Evolutionary conservation across 2,329 filamentous ascomycete genomes (phyloP), one percentile per base, ranked within the genome.

Genomic region (Ceratocystis huliohia): DNA sequence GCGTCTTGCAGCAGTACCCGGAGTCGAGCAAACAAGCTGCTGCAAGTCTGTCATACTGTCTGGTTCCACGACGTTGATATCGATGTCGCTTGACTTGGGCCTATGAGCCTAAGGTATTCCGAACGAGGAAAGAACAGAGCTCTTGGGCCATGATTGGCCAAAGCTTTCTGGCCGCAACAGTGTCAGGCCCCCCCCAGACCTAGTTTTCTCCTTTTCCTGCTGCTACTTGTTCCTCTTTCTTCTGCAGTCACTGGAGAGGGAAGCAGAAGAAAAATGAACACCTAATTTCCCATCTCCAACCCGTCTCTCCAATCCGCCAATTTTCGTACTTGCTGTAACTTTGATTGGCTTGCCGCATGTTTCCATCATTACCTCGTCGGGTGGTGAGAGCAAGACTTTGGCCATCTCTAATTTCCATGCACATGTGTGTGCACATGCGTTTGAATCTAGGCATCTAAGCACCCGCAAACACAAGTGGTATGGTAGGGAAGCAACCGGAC

Each of bases 181-280:
- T 56, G 28, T 20, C 22, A 13, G 50, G 50, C 20, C 33, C 37
- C 37, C 33, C 37, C 22, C 22, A 17, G 17, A 28, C 25, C 17
- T 57, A 57, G 53, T 57, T 57, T 57, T 57, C 53, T 57, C 53
- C 22, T 57, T 57, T 57, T 33, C 13, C 22, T 50, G 8, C 22
- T 50, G 46, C 46, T 37, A 37, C 6, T 6, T 56, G 50, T 56
- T 28, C 20, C 28, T 56, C 5, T 15, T 56, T 56, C 50, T 56
- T 57, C 28, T 28, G 28, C 6, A 33, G 28, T 15, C 13, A 57
- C 17, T 13, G 22, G 28, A 15, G 22, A 22, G 28, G 28, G 5
- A 20, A 15, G 22, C 10, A 57, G 6, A 6, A 20, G 13, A 57
- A 28, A 33, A 30, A 22, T n/a, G 8, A 15, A 57, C 53, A 28